phyloP scores from a whole-genome alignment of 2,329 filamentous ascomycete genomes.

The Trichoderma citrinoviride region DNA sequence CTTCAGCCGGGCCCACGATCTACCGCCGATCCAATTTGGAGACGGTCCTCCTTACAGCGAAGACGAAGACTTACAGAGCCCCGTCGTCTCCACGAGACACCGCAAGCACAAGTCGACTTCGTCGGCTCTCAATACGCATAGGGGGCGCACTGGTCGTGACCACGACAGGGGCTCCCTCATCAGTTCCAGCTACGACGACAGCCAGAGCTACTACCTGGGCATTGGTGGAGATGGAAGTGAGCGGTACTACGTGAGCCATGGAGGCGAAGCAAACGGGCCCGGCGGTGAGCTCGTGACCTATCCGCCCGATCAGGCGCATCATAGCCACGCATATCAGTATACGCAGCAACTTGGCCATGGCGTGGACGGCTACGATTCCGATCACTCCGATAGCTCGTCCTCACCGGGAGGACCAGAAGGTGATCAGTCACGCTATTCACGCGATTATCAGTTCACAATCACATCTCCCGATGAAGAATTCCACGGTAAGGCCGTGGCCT shows the following conservation, averaged over 20 bases:
- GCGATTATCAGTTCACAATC: slow-evolving; percentile 92
- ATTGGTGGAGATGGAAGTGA: slow-evolving; percentile 69
- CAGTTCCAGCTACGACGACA: slow-evolving; percentile 50
- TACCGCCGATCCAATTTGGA: slow-evolving; percentile 78
- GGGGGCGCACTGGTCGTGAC: slow-evolving; percentile 48
- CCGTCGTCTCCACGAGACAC: slow-evolving; percentile 80
- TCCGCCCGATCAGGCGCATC: slow-evolving; percentile 61
- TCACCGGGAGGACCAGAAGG: slow-evolving; percentile 58
- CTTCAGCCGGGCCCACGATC: slow-evolving; percentile 63
- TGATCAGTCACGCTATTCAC: slow-evolving; percentile 78
- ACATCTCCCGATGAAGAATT: slow-evolving; percentile 96
- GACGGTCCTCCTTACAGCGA: slow-evolving; percentile 93
- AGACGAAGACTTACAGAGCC: slow-evolving; percentile 91
- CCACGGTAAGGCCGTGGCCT: slow-evolving; percentile 90
- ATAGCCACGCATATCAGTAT: slow-evolving; percentile 47
- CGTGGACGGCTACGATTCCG: slow-evolving; percentile 56
- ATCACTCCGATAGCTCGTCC: slow-evolving; percentile 56
- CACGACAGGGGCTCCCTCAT: slow-evolving; percentile 43
- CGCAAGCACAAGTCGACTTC: slow-evolving; percentile 77
- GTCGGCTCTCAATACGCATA: slow-evolving; percentile 43
- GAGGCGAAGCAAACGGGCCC: slow-evolving; percentile 68
- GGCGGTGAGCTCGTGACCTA: slow-evolving; percentile 81
- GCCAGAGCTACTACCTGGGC: slow-evolving; percentile 64
- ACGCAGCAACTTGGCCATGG: slow-evolving; percentile 43
- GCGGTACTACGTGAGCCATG: slow-evolving; percentile 70